Percentiles rank a stretch among this genome's conserved stretches.
Conservation (phyloP, 179 eudicot genomes). For the Silene noctiflora region DNA sequence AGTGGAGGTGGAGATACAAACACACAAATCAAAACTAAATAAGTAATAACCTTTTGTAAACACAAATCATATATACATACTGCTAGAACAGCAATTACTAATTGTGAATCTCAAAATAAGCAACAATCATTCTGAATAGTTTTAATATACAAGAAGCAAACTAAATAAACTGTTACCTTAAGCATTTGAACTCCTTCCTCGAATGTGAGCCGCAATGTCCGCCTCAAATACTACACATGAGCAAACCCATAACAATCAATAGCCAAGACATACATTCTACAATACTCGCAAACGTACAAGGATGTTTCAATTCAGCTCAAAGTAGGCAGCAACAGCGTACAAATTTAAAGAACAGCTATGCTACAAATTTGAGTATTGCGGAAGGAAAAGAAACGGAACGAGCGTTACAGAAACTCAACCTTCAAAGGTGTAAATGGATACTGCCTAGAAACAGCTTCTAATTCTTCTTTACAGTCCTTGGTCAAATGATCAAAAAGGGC, state of each 20-base stretch:
- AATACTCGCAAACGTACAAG: not conserved
- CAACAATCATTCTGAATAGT: not conserved
- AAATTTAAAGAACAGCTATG: not conserved
- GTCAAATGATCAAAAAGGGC: constrained; percentile 68
- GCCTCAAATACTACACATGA: constrained; percentile 59
- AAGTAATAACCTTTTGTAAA: not conserved
- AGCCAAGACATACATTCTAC: constrained; percentile 10
- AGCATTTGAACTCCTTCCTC: constrained; percentile 87
- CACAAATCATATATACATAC: not conserved
- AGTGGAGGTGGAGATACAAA: too few species aligned
- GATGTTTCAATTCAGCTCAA: not conserved
- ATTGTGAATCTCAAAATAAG: not conserved
- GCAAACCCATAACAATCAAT: constrained; percentile 12
- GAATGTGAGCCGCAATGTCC: constrained; percentile 78
- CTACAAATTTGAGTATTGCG: not conserved
- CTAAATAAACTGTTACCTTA: constrained; percentile 44
- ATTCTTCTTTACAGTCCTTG: constrained; percentile 55
- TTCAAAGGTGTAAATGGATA: constrained; percentile 71
- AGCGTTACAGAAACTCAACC: constrained; percentile 31
- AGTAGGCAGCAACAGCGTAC: not conserved
- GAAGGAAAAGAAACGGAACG: not conserved
- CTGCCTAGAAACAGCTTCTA: constrained; percentile 72
- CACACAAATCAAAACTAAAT: not conserved
- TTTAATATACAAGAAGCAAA: not conserved
- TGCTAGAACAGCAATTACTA: not conserved